Base-by-base conservation (phyloP, 2,329 filamentous ascomycete genomes). In the Colletotrichum costaricense region DNA sequence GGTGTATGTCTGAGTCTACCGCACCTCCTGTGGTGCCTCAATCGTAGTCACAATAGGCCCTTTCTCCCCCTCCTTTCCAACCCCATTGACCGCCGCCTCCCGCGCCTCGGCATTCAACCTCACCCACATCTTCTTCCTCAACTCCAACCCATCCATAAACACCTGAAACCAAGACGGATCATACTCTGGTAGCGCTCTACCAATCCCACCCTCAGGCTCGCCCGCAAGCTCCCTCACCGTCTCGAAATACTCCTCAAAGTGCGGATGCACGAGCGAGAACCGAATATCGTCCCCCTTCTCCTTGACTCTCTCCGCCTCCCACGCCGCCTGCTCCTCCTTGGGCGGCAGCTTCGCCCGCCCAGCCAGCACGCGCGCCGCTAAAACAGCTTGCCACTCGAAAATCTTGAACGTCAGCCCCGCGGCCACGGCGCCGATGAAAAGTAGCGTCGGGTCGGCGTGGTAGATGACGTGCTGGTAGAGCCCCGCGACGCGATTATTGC, bases 311-410 rank as follows among this genome's bases (percentile, higher is more conserved):
- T 90, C 86, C 2, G 78, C 76, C 76, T 93, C 91, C 91, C 91
- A 93, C 24, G 76, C 78, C 42, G 82, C 77, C 82, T 90, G 89
- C 67, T 88, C 88, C 14, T 82, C 81, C 0, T 81, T 26, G 0
- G 85, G 75, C 0, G 91, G 91, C 2, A 92, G 80, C 0, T 76
- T 80, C 0, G 86, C 86, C 2, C 89, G 83, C 0, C 89, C 89
- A 0, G 91, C 87, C 0, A 93, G 83, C 2, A 91, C 80, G 0
- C 91, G 83, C 1, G 91, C 91, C 0, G 88, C 89, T 1, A 89
- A 84, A 0, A 93, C 90, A 7, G 90, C 90, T 77, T 93, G 91
- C 89, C 90, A 93, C 80, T 93, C 91, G 68, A 92, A 93, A 35
- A 93, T 86, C 78, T 91, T 92, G 82, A 93, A 93, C 0, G 91